Evolutionary conservation across 176 grass and related monocot genomes (phyloP), one percentile per base, ranked within the genome.

Genomic region (Chloris gayana): DNA sequence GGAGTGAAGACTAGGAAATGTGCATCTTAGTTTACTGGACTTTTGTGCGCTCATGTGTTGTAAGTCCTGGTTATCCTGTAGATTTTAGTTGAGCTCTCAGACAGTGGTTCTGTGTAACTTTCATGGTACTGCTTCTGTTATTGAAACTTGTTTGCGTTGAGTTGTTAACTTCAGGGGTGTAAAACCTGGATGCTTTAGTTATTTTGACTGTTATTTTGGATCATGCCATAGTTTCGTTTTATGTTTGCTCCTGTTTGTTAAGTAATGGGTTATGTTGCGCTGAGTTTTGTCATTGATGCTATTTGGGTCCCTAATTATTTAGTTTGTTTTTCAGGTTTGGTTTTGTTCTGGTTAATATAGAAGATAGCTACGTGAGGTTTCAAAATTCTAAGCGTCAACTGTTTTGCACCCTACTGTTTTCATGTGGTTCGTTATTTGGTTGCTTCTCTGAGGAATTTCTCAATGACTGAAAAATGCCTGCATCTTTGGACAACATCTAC

Each of bases 1-100:
- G 42, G 90, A 92, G 84, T 92, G 86, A 92, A 41, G 24, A 68
- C 81, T 82, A 82, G 79, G 68, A 77, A 46, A 82, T 53, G 72
- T 33, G 39, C 41, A 68, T 82, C 50, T 42, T 86, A 89, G 83
- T 85, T 82, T 77, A 67, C 50, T 58, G 64, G 78, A 67, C 67
- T 67, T 68, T 29, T 76, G 19, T 27, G 35, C 3, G 30, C 30
- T 50, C 24, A 34, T 45, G 57, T 76, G 74, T 73, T 69, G 70
- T 47, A 32, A 89, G 78, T 41, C 71, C 49, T 67, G 34, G 49
- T 72, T 38, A 39, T 68, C 26, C 3, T 82, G 75, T 89, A 89
- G 88, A 14, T 64, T 51, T 82, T 86, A 82, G 78, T 76, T 41
- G 17, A 72, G 58, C 72, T 47, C 64, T 64, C 72, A 85, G 66